A percentile compares a stretch with the other conserved stretches of the same genome.
phyloP scores from a whole-genome alignment of 495 filamentous ascomycete genomes.

The Lophiotrema nucula region DNA sequence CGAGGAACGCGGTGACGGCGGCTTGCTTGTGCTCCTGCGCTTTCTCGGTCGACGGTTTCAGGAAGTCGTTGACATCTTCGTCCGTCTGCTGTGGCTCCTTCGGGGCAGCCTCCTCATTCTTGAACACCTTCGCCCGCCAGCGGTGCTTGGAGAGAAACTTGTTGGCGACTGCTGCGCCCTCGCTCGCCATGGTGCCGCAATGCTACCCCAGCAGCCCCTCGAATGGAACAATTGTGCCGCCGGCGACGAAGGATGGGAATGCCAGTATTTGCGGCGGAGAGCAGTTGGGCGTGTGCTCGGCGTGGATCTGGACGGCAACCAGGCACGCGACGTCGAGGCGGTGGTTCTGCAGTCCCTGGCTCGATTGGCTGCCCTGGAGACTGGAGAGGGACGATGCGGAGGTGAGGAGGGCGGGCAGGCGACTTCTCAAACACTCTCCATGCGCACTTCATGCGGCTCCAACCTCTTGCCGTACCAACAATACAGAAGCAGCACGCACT shows the following conservation, averaged over 20 bases:
- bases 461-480: no score
- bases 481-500: no score
- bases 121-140: slow-evolving; percentile 33
- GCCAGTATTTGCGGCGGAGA: background rate
- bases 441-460: no score
- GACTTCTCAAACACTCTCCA: no score
- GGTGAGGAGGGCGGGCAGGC: no score
- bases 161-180: slow-evolving; percentile 17
- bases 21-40: slow-evolving; percentile 21
- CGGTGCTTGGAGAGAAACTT: slow-evolving; percentile 33
- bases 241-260: no score
- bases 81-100: slow-evolving; percentile 28
- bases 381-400: no score
- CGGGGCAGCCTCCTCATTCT: slow-evolving; percentile 9
- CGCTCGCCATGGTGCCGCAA: background rate
- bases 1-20: slow-evolving; percentile 23
- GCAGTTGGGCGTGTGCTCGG: background rate
- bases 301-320: background rate
- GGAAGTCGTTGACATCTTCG: slow-evolving; percentile 44
- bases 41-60: slow-evolving; percentile 43
- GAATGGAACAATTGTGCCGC: no score
- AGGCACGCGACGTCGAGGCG: slow-evolving; percentile 1
- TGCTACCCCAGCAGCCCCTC: background rate
- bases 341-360: no score
- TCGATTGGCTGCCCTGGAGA: no score